phyloP scores from a whole-genome alignment of 129 eudicot species.

The Pittosporum tobira region DNA sequence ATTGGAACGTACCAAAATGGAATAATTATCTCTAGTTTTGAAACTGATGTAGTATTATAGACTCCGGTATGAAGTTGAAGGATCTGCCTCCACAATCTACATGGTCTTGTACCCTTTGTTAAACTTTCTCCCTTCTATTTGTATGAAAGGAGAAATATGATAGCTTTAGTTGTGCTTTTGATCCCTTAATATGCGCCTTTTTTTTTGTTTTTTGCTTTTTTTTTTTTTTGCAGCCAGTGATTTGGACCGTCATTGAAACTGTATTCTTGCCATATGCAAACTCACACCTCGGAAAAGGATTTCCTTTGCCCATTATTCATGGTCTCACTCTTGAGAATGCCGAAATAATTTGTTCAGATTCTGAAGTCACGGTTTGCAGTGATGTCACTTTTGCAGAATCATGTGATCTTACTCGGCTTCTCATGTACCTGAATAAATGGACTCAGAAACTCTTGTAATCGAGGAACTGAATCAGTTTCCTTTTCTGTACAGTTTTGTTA shows the following conservation, averaged over 20 bases:
- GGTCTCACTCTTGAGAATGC: slow-evolving; percentile 54
- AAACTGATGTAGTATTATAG: too few species aligned
- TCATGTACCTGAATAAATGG: slow-evolving; percentile 7
- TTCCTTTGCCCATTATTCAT: slow-evolving; percentile 46
- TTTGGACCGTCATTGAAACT: slow-evolving; percentile 50
- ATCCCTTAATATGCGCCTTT: background rate
- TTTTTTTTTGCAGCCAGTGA: slow-evolving; percentile 45
- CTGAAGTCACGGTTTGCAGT: slow-evolving; percentile 43
- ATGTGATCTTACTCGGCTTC: slow-evolving; percentile 10
- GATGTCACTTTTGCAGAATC: slow-evolving; percentile 35
- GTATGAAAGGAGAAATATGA: too few species aligned
- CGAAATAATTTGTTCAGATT: slow-evolving; percentile 33
- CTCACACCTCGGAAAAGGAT: slow-evolving; percentile 42
- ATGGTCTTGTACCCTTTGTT: too few species aligned
- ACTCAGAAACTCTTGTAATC: background rate
- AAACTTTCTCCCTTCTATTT: too few species aligned
- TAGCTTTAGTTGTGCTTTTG: background rate
- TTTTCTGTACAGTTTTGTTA: slow-evolving; percentile 16
- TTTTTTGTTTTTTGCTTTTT: background rate
- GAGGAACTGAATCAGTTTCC: background rate
- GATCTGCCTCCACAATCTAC: too few species aligned
- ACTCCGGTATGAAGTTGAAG: too few species aligned
- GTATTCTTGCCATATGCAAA: slow-evolving; percentile 54
- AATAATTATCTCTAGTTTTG: too few species aligned
- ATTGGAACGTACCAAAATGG: too few species aligned